These are phyloP conservation scores for Macrolepiota dolichaula DNA, from an alignment of 768 basidiomycete species.

Conservation along the genomic window DNA sequence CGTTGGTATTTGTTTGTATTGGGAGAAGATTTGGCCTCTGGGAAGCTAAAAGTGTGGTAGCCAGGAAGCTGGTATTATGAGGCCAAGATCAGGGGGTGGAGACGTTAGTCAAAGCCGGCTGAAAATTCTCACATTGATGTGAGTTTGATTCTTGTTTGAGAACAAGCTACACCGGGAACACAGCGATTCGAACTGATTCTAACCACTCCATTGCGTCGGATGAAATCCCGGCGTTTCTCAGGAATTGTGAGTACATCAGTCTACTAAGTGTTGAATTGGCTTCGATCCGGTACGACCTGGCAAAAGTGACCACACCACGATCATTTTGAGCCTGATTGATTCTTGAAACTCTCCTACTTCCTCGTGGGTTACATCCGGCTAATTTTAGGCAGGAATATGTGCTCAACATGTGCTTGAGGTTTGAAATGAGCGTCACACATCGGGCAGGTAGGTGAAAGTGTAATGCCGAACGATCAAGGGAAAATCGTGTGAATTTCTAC, in stretches of 20 bases:
- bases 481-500: neutral
- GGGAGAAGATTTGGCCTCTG: neutral
- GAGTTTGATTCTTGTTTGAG: slow-evolving; percentile 1
- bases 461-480: neutral
- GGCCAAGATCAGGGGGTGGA: neutral
- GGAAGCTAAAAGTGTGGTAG: neutral
- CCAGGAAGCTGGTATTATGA: neutral
- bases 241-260: neutral
- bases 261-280: neutral
- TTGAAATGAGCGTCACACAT: neutral
- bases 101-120: neutral
- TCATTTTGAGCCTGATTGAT: neutral
- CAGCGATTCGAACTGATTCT: neutral
- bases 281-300: neutral
- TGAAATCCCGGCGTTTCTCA: neutral
- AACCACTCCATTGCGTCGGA: neutral
- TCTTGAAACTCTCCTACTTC: neutral
- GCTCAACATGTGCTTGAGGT: neutral
- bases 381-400: neutral
- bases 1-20: neutral
- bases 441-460: neutral
- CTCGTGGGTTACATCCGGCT: neutral
- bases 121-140: slow-evolving; percentile 8
- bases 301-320: neutral
- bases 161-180: neutral